These are phyloP conservation scores for Venustampulla echinocandica DNA, from an alignment of 495 filamentous ascomycete species.

Conservation along the genomic window DNA sequence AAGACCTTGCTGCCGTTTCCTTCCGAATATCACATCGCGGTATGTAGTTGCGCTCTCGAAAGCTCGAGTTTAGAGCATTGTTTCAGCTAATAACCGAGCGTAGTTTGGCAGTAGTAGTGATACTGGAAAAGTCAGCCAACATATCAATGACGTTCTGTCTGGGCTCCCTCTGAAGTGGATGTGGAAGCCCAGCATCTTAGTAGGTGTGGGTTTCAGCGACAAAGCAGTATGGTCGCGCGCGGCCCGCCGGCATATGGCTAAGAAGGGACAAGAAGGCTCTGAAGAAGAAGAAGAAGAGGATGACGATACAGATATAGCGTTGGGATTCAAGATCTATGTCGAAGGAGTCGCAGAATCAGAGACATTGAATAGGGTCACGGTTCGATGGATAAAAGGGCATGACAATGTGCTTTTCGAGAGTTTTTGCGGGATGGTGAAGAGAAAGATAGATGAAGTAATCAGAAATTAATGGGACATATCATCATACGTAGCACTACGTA, in stretches of 20 bases:
- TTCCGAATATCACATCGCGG: constrained; percentile 44
- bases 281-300: constrained; percentile 11
- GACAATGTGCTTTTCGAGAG: constrained; percentile 80
- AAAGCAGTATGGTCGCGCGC: constrained; percentile 66
- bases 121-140: constrained; percentile 14
- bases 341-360: neutral
- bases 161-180: constrained; percentile 43
- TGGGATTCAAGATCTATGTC: constrained; percentile 39
- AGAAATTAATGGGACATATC: neutral
- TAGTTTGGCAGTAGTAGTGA: constrained; percentile 10
- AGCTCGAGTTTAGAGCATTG: neutral
- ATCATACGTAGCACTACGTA: neutral
- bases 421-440: constrained; percentile 70
- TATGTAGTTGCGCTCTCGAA: too few relatives aligned
- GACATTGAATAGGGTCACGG: constrained; percentile 25
- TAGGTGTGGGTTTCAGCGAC: constrained; percentile 47
- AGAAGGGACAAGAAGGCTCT: too few relatives aligned
- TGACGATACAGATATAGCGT: constrained; percentile 26
- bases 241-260: constrained; percentile 43
- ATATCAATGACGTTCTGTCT: constrained; percentile 33
- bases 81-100: neutral
- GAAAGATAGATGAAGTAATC: constrained; percentile 13
- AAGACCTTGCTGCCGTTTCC: constrained; percentile 54
- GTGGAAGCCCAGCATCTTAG: constrained; percentile 34
- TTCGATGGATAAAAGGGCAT: constrained; percentile 70